Evolutionary conservation across 1,284 basidiomycete genomes (phyloP), one percentile per base, ranked within the genome.

Genomic region (Neonothopanus nambi): DNA sequence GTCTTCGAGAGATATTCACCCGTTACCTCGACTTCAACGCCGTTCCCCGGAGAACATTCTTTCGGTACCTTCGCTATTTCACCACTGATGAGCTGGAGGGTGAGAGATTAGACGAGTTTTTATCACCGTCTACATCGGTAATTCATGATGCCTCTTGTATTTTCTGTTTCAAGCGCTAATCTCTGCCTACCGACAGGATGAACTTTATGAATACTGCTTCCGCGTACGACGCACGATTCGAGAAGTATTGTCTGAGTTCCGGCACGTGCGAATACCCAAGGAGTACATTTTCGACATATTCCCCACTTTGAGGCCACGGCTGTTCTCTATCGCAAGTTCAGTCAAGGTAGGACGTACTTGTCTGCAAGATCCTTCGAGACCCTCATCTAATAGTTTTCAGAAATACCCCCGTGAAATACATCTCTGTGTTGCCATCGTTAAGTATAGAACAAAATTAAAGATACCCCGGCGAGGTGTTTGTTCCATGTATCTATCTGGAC

Each of bases 261-360:
- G 87, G 51, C 77, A 85, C 40, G 82, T 86, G 21, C 70, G 72
- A 57, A 82, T 95, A 63, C 89, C 95, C 7, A 72, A 80, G 57
- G 84, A 90, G 37, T 93, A 95, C 64, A 70, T 95, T 12, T 88
- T 95, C 56, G 94, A 97, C 64, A 72, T 95, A 0, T 88, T 98
- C 58, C 91, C 93, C 13, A 79, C 84, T 1, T 73, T 98, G 17
- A 77, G 93, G n/a, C 84, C 91, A 1, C 77, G 96, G 15, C 86
- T 95, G 58, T 99, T 98, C 70, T 97, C 94, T 1, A 98, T 99
- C 53, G 90, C 96, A 1, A 92, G 88, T 57, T 91, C 89, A 3
- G 69, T 75, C 1, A 79, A 81, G 63, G 87, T 84, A 60, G 38
- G 69, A 57, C n/a, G n/a, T 3, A 11, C n/a, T 21, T 1, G 9